These are phyloP conservation scores for Clohesyomyces aquaticus DNA, from an alignment of 495 filamentous ascomycete species.

Conservation along the genomic window DNA sequence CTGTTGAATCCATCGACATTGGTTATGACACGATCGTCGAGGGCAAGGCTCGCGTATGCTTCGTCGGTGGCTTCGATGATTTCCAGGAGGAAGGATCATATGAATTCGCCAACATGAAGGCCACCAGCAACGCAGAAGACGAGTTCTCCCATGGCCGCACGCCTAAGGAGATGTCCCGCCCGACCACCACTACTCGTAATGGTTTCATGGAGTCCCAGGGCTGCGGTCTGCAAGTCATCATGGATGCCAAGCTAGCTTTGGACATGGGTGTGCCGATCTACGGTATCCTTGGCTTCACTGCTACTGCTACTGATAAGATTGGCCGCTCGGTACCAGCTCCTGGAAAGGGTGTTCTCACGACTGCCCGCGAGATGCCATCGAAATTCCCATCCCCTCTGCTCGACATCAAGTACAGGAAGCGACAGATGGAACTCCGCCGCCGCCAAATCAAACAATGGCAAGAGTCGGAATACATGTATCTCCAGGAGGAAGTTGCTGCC, in stretches of 20 bases:
- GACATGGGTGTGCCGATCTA: constrained; percentile 99
- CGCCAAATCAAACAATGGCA: constrained; percentile 94
- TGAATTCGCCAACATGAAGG: constrained; percentile 99
- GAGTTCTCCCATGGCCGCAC: constrained; percentile 95
- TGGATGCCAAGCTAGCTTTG: constrained; percentile 92
- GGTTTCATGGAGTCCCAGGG: constrained; percentile 99
- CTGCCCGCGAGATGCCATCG: constrained; percentile 83
- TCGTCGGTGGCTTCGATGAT: constrained; percentile 98
- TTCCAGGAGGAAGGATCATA: constrained; percentile 99
- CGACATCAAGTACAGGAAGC: constrained; percentile 94
- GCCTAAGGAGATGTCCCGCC: constrained; percentile 95
- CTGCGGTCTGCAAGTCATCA: constrained; percentile 97
- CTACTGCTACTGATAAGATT: constrained; percentile 99
- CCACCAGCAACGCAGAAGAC: constrained; percentile 94
- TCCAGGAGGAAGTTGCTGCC: constrained; percentile 86
- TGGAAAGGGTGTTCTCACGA: constrained; percentile 96
- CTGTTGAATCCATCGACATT: constrained; percentile 95
- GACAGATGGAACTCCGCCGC: constrained; percentile 90
- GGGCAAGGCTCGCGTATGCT: constrained; percentile 94
- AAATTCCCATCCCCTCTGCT: constrained; percentile 94
- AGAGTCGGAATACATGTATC: constrained; percentile 88
- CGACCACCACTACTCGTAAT: constrained; percentile 92
- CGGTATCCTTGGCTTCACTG: constrained; percentile 89
- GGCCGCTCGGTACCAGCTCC: constrained; percentile 95
- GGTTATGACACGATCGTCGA: constrained; percentile 97